Evolutionary conservation across 768 basidiomycete genomes (phyloP), one percentile per base, ranked within the genome.

Genomic region (Lactarius indigo): DNA sequence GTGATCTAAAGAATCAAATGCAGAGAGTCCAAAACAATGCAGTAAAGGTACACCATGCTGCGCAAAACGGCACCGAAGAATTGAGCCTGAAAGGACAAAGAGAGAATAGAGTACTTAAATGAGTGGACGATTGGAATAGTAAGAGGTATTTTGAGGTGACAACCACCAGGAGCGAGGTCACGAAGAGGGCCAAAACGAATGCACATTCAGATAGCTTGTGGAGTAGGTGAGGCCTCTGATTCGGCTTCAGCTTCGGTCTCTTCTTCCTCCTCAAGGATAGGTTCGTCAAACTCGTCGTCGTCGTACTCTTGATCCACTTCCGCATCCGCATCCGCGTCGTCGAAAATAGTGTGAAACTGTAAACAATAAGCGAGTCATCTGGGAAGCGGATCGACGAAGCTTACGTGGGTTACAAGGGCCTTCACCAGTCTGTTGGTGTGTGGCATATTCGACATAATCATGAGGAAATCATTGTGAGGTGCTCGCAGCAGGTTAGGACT

Each of bases 401-500:
- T 87, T 87, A n/a, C 92, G 81, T 68, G 87, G 86, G 72, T 91
- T 87, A 20, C 88, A 85, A 70, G 86, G 79, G 18, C 86, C 86
- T 71, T 71, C 28, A 71, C 70, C 26, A 71, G 63, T 33, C 63
- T 65, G 57, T 71, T 69, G 31, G 70, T 71, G 35, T 70, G 64
- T 60, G 54, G 65, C 91, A 94, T 92, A 71, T 92, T 92, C 63
- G 87, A 83, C 67, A 92, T 80, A 71, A 92, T 89, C 76, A 89
- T 81, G 13, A 83, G 85, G 76, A 92, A 89, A 73, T 91, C 88
- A 67, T 90, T 90, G 73, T 89, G 86, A 2, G 89, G 90, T 4
- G 90, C 87, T 23, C 91, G 86, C 60, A 92, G 74, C 57, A 93
- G 76, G 73, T 91, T 92, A 7, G 90, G 91, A 68, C 90, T 90